Base-by-base conservation (phyloP, 306 rosid species). In the Prunus armeniaca region DNA sequence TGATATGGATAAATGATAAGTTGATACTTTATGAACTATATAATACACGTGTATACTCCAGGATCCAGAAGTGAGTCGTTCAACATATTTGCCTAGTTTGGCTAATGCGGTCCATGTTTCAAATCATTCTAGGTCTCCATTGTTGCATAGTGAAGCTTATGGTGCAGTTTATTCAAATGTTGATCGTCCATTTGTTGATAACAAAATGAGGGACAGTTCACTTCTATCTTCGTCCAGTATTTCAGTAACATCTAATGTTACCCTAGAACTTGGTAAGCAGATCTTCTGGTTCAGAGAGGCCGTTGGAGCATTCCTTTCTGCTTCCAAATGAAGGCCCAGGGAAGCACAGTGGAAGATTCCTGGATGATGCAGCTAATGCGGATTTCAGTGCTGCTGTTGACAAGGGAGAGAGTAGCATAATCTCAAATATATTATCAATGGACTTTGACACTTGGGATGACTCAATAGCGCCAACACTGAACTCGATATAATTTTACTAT, bases 401-500 rank as follows among this genome's bases (percentile, higher is more conserved):
- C 81, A 91, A 79, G 84, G 97, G 96, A 66, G 98, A 94, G 83
- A 89, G 82, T 78, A 90, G 93, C 82, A 91, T 91, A 84, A 94
- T 94, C 83, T 91, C 98, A 63, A 89, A 94, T 88, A 94, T 94
- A 72, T 84, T 94, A 45, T 90, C 97, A 32, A 77, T 90, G 91
- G 93, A 94, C 55, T 91, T 81, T 56, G 91, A 88, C 60, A 45
- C 92, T 10, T 94, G 96, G 93, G 84, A 85, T 85, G 91, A 88
- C 65, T 83, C 96, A 14, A 41, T 91, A 45, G 55, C 86, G n/a
- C n/a, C n/a, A n/a, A n/a, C n/a, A n/a, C n/a, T n/a, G n/a, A n/a
- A n/a, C n/a, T n/a, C n/a, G n/a, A n/a, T n/a, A n/a, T n/a, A n/a
- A n/a, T n/a, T n/a, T n/a, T n/a, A n/a, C n/a, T n/a, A n/a, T n/a